Base-by-base conservation (phyloP, 202 grass and related monocot species). In the Setaria viridis region DNA sequence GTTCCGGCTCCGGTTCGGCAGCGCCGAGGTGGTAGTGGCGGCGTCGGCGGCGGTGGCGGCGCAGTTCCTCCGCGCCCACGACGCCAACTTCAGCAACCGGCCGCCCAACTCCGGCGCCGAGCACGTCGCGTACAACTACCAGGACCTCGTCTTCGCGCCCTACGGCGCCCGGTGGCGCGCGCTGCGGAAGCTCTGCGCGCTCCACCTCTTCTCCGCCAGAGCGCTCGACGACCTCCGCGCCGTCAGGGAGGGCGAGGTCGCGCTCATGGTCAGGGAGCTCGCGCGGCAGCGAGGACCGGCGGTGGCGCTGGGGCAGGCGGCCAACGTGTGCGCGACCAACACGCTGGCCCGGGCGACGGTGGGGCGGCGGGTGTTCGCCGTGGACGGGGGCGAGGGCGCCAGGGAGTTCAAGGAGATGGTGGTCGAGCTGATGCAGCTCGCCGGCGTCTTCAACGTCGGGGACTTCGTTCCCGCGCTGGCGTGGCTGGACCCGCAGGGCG, bases 401-500 rank as follows among this genome's bases (percentile, higher is more conserved):
- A 66, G 14, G 63, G 63, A 66, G 63, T 66, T 66, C 63, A 66
- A 66, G 65, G 65, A 67, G 35, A 67, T 67, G 34, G 65, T 67
- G 35, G 34, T 67, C 1, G 65, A 67, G 65, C 34, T 67, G 7
- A 67, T 67, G 65, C 34, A 67, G 65, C 34, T 67, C 15, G 65
- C 34, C 65, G 65, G 65, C 16, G 65, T 67, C 2, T 37, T 67
- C 65, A 67, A 67, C 65, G 65, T 67, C 65, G 65, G 65, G 35
- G 65, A 67, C 65, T 67, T 67, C 65, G 65, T 67, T 2, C 65
- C 65, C 15, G 65, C 65, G 65, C 65, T 67, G 6, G 34, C 34
- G 16, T 39, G 34, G 65, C 65, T 67, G 2, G 65, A 67, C 16
- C 65, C 65, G 7, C 65, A 67, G 65, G 65, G 65, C 7, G 65